Base-by-base conservation (phyloP, 192 early-diverging fungal species). In the Cladochytrium replicatum region DNA sequence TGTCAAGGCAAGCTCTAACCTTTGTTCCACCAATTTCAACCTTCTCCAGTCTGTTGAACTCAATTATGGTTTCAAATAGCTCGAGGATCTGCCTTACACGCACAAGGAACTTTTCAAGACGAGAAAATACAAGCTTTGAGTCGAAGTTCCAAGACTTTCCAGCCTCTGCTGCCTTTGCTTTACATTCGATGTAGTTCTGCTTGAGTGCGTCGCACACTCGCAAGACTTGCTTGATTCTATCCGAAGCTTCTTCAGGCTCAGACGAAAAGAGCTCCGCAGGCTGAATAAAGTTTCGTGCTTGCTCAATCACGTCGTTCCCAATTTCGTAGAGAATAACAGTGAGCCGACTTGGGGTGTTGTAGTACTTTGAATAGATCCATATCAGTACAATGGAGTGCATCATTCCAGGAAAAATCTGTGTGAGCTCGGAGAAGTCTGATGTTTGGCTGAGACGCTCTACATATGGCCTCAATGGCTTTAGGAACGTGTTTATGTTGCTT, bases 21-120 rank as follows among this genome's bases (percentile, higher is more conserved):
- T 81, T 81, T n/a, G 75, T 81, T 11, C 78, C 78, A 26, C 78
- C 78, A 34, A 81, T 75, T 54, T 81, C 78, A 61, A 81, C 72
- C 52, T 81, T 81, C 58, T 81, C 78, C 24, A 81, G 50, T 15
- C 78, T 57, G 54, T 80, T 81, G 48, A 81, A 81, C 56, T 81
- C 78, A 48, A 80, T 81, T 38, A 81, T 79, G n/a, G 66, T 79
- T 31, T 81, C 78, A 63, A 81, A 81, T 3, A 81, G 57, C 28
- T 59, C 78, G 2, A 69, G 44, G 50, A 81, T 71, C 31, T 76
- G 53, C 29, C 61, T 57, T 3, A 81, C 77, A 13, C 78, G 50
- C 17, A 50, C 57, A 19, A 78, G 54, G 45, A 81, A 81, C 41
- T 48, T 55, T 32, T 81, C 78, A 6, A 80, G 53, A 19, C 78